Evolutionary conservation across 345 rosid genomes (phyloP).

Genomic region (Pseudoturritis turrita): DNA sequence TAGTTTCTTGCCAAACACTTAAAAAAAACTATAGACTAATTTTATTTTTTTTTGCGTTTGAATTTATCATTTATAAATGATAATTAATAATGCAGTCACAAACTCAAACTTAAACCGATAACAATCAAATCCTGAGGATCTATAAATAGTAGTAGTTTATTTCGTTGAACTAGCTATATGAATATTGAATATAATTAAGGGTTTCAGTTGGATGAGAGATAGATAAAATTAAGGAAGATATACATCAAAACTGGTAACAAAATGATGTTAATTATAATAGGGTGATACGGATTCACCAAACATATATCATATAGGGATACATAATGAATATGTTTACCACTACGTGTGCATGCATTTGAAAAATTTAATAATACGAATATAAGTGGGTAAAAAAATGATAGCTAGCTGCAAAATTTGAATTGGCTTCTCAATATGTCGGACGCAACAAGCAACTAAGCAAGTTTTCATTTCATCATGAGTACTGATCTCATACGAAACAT

Average conservation of each 20-base stretch:
- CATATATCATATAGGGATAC: slow-evolving; percentile 7
- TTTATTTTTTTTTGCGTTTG: too few species aligned
- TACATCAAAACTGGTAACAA: background rate
- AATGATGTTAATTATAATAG: background rate
- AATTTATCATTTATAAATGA: too few species aligned
- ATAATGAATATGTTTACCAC: slow-evolving; percentile 37
- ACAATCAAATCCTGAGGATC: background rate
- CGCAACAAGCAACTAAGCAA: slow-evolving; percentile 20
- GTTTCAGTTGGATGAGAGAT: background rate
- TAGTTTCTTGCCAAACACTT: background rate
- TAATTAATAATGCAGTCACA: too few species aligned
- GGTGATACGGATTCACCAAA: background rate
- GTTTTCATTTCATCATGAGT: slow-evolving; percentile 26
- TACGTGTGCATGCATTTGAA: slow-evolving; percentile 33
- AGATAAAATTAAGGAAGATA: background rate
- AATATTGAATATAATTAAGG: too few species aligned
- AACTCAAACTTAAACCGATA: background rate
- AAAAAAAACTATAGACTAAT: too few species aligned
- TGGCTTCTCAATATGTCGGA: slow-evolving; percentile 31
- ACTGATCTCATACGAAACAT: slow-evolving; percentile 7
- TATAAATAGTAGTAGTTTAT: background rate
- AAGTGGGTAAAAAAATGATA: slow-evolving; percentile 14
- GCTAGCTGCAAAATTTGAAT: slow-evolving; percentile 23
- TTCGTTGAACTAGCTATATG: background rate
- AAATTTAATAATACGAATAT: background rate